Evolutionary conservation across 1,284 basidiomycete species (phyloP), one percentile per base, ranked within the genome.

Genomic region (Ustilago hordei): DNA sequence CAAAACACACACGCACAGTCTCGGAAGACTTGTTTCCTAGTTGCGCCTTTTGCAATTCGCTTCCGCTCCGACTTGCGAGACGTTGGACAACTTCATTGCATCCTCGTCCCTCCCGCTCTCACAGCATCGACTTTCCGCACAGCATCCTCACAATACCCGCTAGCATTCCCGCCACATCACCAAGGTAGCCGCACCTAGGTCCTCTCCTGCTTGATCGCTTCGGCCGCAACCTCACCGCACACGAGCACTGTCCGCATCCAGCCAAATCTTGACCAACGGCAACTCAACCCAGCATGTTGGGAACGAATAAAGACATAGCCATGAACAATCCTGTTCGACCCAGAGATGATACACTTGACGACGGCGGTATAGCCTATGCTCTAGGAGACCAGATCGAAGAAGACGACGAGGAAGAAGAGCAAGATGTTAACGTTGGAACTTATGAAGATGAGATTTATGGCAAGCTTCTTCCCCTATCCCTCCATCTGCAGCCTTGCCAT

Each of bases 361-460:
- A 69, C 36, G 63, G 36, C 35, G 67, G 67, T 43, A 50, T 67
- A 2, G 41, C 61, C 8, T 73, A 73, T 38, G 70, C 52, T 50
- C 55, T 72, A 48, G 60, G 47, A 4, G 68, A 80, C 9, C 70
- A 67, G 43, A 73, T 73, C 59, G 76, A 72, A 39, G 79, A 75
- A 47, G 79, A 81, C 38, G 75, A 75, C 47, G 78, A 80, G 15
- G 78, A 80, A 48, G 79, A 81, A 45, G 79, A 79, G 3, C 73
- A 75, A 43, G 79, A 79, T 31, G 62, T 69, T 32, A 52, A 64
- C 12, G 15, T 79, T n/a, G 69, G 69, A 36, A 64, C 63, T 7
- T 70, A 72, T 38, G 72, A 74, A 61, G 75, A 80, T 38, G 75
- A 78, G 57, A 73, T 77, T 38, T 78, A 78, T 57, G 75, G 75